Evolutionary conservation across 1,284 basidiomycete genomes (phyloP).

Genomic region (Melampsora americana): DNA sequence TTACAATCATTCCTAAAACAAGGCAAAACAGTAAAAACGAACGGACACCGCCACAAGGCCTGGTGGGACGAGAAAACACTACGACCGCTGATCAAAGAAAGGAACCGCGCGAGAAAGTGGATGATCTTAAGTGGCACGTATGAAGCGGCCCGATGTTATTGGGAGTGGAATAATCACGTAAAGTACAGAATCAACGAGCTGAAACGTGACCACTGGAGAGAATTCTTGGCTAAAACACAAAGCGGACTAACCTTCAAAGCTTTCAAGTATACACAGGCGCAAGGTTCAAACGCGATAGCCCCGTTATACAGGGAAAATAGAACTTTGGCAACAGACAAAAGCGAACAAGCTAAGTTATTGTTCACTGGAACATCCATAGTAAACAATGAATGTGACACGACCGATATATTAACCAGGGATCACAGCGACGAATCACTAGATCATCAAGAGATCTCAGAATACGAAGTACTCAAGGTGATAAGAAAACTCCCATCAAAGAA

Average conservation of each 20-base stretch:
- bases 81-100: too few relatives aligned
- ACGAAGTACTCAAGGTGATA: neutral
- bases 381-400: neutral
- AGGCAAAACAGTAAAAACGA: too few relatives aligned
- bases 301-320: constrained; percentile 3
- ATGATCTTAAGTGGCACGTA: too few relatives aligned
- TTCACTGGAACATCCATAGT: constrained; percentile 7
- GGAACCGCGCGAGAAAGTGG: too few relatives aligned
- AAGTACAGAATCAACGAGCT: constrained; percentile 5
- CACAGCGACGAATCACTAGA: neutral
- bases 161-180: too few relatives aligned
- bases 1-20: too few relatives aligned
- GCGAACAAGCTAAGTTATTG: too few relatives aligned
- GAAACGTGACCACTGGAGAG: constrained; percentile 18
- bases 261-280: neutral
- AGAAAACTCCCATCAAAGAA: neutral
- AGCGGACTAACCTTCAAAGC: neutral
- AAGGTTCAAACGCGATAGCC: neutral
- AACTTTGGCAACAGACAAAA: neutral
- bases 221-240: constrained; percentile 1
- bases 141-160: too few relatives aligned
- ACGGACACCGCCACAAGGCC: too few relatives aligned
- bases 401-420: neutral
- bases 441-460: neutral
- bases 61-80: too few relatives aligned